phyloP scores from a whole-genome alignment of 2,329 filamentous ascomycete genomes.

The Dothistroma septosporum region DNA sequence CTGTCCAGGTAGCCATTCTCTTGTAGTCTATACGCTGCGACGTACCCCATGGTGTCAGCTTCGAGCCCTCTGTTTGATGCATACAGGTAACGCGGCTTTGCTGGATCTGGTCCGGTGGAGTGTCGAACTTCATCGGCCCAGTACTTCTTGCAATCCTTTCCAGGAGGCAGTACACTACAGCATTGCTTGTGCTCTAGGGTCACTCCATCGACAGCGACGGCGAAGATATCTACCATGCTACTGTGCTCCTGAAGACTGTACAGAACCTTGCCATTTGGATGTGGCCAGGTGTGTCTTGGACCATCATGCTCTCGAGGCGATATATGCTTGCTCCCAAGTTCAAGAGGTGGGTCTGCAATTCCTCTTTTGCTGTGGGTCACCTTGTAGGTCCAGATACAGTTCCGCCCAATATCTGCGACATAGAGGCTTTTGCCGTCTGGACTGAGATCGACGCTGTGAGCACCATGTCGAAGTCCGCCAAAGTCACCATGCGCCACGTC shows the following conservation, averaged over 20 bases:
- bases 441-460: constrained; percentile 32
- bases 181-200: constrained; percentile 29
- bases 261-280: constrained; percentile 33
- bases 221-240: constrained; percentile 35
- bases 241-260: constrained; percentile 37
- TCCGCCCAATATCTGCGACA: constrained; percentile 35
- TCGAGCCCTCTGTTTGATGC: constrained; percentile 35
- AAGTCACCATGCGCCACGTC: constrained; percentile 35
- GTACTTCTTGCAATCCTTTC: constrained; percentile 32
- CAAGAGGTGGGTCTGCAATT: constrained; percentile 23
- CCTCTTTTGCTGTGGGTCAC: constrained; percentile 19
- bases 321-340: constrained; percentile 29
- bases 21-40: constrained; percentile 30
- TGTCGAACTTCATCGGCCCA: constrained; percentile 38
- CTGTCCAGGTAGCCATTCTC: constrained; percentile 26
- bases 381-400: constrained; percentile 36
- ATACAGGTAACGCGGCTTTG: constrained; percentile 31
- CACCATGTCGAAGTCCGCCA: constrained; percentile 34
- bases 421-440: constrained; percentile 31
- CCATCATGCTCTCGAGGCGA: constrained; percentile 32
- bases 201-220: constrained; percentile 27
- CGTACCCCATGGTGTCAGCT: constrained; percentile 32
- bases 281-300: constrained; percentile 35
- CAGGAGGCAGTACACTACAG: constrained; percentile 30
- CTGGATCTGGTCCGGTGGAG: constrained; percentile 26